Conservation (phyloP, 2,329 filamentous ascomycete species). For the Colletotrichum godetiae region DNA sequence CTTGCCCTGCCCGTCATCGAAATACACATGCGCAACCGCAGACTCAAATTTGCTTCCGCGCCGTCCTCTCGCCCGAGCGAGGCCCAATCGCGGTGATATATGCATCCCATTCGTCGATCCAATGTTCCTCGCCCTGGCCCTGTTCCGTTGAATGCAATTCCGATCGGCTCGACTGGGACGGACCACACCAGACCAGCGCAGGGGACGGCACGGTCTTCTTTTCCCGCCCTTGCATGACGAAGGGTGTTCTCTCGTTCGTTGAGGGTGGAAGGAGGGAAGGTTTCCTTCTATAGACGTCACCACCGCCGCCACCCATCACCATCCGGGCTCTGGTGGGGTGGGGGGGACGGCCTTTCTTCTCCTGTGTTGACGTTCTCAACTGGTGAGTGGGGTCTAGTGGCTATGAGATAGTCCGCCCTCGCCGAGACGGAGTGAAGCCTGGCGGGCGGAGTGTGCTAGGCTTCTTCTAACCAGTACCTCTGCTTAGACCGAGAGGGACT, state of each 20-base stretch:
- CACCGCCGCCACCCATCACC: neutral
- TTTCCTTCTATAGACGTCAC: constrained; percentile 1
- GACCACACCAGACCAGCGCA: neutral
- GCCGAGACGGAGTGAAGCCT: neutral
- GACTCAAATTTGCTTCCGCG: neutral
- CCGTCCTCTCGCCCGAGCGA: constrained; percentile 6
- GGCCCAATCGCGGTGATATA: neutral
- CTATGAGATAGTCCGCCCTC: neutral
- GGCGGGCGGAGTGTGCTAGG: neutral
- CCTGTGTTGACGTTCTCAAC: neutral
- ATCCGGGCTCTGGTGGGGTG: neutral
- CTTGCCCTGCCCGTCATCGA: neutral
- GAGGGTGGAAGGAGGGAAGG: neutral
- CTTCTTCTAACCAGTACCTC: neutral
- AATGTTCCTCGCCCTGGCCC: neutral
- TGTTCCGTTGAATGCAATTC: neutral
- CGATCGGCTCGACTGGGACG: neutral
- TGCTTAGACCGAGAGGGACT: neutral
- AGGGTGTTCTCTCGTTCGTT: neutral
- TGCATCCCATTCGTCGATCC: neutral
- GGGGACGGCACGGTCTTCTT: constrained; percentile 4
- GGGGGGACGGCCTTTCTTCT: constrained; percentile 2
- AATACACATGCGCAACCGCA: neutral
- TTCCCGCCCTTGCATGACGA: constrained; percentile 28
- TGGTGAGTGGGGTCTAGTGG: neutral